These are phyloP conservation scores for Aspergillus neoniger DNA, from an alignment of 2,329 filamentous ascomycete species.

Conservation along the genomic window DNA sequence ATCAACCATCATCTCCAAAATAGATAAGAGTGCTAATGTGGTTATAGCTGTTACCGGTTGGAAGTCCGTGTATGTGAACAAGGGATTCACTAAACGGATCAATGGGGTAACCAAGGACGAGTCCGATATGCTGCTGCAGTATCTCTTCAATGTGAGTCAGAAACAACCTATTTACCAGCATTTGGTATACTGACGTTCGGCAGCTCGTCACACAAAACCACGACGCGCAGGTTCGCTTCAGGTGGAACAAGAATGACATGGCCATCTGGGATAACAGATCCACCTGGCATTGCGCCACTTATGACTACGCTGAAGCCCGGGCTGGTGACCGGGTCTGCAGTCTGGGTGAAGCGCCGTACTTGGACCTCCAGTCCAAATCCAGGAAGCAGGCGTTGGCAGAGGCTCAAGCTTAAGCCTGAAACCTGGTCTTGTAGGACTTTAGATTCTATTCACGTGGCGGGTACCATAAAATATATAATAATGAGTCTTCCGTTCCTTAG, in stretches of 20 bases:
- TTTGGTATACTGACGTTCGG: neutral
- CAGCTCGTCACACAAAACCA: constrained; percentile 49
- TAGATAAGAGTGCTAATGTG: neutral
- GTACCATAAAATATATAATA: neutral
- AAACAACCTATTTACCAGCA: neutral
- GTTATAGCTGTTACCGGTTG: constrained; percentile 58
- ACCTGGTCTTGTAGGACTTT: too few species aligned
- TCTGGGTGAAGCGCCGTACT: constrained; percentile 55
- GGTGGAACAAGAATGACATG: constrained; percentile 54
- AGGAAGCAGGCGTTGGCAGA: constrained; percentile 39
- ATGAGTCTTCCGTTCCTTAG: neutral
- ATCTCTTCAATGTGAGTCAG: constrained; percentile 41
- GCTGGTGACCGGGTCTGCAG: constrained; percentile 54
- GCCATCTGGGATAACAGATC: constrained; percentile 28
- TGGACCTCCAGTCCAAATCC: constrained; percentile 45
- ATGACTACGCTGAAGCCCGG: constrained; percentile 40
- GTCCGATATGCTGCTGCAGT: constrained; percentile 45
- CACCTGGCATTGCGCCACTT: constrained; percentile 48
- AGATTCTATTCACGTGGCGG: neutral
- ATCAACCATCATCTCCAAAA: neutral
- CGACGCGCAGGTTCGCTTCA: constrained; percentile 53
- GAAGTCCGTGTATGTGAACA: constrained; percentile 57
- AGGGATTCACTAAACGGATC: constrained; percentile 44
- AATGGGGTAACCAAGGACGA: constrained; percentile 51
- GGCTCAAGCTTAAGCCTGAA: neutral